phyloP scores from a whole-genome alignment of 2,329 filamentous ascomycete species.

The Colletotrichum cordylinicola region DNA sequence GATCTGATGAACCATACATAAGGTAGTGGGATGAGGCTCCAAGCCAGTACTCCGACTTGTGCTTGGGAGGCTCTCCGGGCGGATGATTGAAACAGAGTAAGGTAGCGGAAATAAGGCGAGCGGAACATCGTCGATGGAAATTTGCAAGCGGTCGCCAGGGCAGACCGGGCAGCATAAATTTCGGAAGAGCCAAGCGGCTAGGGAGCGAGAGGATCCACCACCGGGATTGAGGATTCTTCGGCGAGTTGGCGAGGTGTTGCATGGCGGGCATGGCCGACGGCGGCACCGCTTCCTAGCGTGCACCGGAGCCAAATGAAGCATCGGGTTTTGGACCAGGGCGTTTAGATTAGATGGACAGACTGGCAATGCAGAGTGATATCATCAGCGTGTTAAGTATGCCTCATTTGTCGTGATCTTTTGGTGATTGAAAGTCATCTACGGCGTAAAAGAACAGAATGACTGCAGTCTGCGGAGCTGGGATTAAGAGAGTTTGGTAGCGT shows the following conservation, averaged over 20 bases:
- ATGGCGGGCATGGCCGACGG: background rate
- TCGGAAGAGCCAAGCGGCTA: background rate
- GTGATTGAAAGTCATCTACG: background rate
- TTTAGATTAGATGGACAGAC: background rate
- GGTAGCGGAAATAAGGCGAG: background rate
- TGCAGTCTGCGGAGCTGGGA: background rate
- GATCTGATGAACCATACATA: background rate
- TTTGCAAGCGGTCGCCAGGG: background rate
- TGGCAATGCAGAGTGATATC: slow-evolving; percentile 8
- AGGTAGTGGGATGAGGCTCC: background rate
- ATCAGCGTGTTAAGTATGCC: background rate
- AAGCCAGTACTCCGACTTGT: background rate
- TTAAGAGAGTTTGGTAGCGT: background rate
- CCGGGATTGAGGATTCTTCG: background rate
- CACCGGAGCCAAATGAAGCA: background rate
- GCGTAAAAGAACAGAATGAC: background rate
- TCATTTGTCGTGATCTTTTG: background rate
- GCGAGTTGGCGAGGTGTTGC: background rate
- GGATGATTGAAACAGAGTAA: background rate
- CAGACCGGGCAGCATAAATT: background rate
- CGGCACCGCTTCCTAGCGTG: background rate
- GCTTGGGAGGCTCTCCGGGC: background rate
- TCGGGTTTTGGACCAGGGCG: background rate
- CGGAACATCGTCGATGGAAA: background rate
- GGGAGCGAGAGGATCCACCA: background rate